Evolutionary conservation across 2,329 filamentous ascomycete species (phyloP).

Genomic region (Fusarium graminum): DNA sequence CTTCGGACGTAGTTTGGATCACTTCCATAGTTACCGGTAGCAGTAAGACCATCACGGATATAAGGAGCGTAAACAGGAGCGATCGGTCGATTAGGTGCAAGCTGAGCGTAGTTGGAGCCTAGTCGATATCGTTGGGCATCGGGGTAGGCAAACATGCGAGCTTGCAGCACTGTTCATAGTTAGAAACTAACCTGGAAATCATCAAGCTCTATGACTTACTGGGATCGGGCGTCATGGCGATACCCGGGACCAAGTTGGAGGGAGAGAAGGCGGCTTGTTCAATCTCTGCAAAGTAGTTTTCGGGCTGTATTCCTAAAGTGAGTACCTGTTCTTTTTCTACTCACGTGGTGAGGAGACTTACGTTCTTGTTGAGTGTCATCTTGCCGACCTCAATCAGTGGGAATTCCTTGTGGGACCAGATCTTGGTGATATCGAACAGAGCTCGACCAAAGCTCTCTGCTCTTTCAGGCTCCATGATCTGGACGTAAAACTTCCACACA

Average conservation of each 20-base stretch:
- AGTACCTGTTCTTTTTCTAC: background rate
- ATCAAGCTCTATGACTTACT: background rate
- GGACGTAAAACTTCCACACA: conserved; percentile 65
- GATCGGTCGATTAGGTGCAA: background rate
- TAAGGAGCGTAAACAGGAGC: conserved; percentile 12
- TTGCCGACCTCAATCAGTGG: conserved; percentile 63
- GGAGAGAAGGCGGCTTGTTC: conserved; percentile 21
- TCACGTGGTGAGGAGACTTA: background rate
- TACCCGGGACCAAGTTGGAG: conserved; percentile 12
- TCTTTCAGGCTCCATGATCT: conserved; percentile 66
- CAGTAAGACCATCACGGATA: conserved; percentile 10
- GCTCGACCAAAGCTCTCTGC: conserved; percentile 62
- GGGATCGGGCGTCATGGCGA: background rate
- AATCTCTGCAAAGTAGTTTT: conserved; percentile 22
- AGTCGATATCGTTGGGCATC: conserved; percentile 20
- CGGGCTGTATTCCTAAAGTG: background rate
- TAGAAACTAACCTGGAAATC: accelerated
- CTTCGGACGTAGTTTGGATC: conserved; percentile 17
- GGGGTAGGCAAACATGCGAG: conserved; percentile 23
- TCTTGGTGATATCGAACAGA: conserved; percentile 69
- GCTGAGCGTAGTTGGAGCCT: conserved; percentile 16
- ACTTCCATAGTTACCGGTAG: conserved; percentile 9
- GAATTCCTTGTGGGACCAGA: conserved; percentile 65
- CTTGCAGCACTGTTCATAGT: conserved; percentile 8
- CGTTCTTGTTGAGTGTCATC: conserved; percentile 61